Evolutionary conservation across 257 asterid genomes (phyloP).

Genomic region (Asclepias syriaca): DNA sequence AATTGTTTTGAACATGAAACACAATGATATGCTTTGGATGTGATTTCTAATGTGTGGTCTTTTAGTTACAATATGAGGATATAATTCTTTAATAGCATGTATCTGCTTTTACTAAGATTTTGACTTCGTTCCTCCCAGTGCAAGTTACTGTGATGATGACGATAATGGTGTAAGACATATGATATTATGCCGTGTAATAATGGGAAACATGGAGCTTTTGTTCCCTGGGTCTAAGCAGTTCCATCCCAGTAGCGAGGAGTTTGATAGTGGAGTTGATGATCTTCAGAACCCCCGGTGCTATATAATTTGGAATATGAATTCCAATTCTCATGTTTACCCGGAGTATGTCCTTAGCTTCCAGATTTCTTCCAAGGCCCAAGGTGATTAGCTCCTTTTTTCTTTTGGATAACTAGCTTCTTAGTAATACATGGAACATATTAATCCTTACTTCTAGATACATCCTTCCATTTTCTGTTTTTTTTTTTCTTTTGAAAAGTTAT

Average conservation of each 20-base stretch:
- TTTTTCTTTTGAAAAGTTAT: neutral
- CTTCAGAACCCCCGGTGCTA: constrained; percentile 58
- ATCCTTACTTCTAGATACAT: neutral
- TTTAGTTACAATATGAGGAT: neutral
- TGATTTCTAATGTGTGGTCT: neutral
- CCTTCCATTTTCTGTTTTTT: neutral
- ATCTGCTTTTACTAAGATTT: neutral
- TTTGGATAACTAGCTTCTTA: neutral
- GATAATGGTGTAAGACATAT: constrained; percentile 68
- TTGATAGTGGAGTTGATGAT: constrained; percentile 88
- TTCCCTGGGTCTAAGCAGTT: constrained; percentile 69
- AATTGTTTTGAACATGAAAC: neutral
- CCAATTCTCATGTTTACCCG: constrained; percentile 73
- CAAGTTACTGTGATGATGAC: constrained; percentile 66
- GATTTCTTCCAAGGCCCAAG: constrained; percentile 53
- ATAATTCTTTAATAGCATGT: neutral
- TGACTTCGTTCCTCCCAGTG: constrained; percentile 44
- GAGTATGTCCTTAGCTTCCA: constrained; percentile 82
- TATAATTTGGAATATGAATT: constrained; percentile 81
- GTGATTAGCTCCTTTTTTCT: constrained; percentile 27
- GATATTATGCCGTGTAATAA: constrained; percentile 52
- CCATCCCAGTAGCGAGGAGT: constrained; percentile 82
- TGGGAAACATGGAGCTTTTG: constrained; percentile 72
- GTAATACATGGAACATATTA: neutral
- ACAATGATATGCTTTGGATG: neutral